These are phyloP conservation scores for Diaporthe citri DNA, from an alignment of 2,329 filamentous ascomycete genomes.

Conservation along the genomic window DNA sequence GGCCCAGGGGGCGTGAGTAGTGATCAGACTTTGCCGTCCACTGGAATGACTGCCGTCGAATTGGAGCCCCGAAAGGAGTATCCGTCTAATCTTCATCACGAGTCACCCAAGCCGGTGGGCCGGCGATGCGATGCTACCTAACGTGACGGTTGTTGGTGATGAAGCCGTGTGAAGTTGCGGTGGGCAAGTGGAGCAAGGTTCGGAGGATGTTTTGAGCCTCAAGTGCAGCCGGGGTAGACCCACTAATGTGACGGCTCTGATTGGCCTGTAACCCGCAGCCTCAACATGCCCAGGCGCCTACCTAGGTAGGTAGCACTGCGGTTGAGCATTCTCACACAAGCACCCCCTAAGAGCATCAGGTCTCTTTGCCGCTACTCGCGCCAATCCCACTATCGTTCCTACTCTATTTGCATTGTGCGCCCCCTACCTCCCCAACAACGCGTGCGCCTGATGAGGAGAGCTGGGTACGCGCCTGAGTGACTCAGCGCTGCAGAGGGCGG, in stretches of 20 bases:
- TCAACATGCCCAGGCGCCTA: not conserved
- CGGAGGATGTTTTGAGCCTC: conserved; percentile 16
- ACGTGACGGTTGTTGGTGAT: conserved; percentile 2
- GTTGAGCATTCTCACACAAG: conserved; percentile 15
- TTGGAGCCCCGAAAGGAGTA: not conserved
- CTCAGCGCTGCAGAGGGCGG: not conserved
- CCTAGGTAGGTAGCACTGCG: conserved; percentile 11
- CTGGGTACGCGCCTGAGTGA: not conserved
- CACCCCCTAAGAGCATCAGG: conserved; percentile 20
- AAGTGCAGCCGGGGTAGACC: conserved; percentile 1
- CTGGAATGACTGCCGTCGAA: not conserved
- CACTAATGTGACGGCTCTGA: not conserved
- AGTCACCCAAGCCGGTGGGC: conserved; percentile 9
- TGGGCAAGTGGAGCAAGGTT: conserved; percentile 1
- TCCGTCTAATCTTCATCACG: not conserved
- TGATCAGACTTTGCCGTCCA: not conserved
- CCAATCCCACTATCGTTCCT: not conserved
- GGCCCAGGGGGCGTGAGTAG: not conserved
- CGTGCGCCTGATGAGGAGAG: not conserved
- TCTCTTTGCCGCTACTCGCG: not conserved
- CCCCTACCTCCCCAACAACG: not conserved
- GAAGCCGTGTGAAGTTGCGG: not conserved
- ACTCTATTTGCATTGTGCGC: not conserved
- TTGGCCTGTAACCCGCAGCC: not conserved
- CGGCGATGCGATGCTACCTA: conserved; percentile 19